Evolutionary conservation across 2,329 filamentous ascomycete species (phyloP), one percentile per base, ranked within the genome.

Genomic region (Huntiella bhutanensis): DNA sequence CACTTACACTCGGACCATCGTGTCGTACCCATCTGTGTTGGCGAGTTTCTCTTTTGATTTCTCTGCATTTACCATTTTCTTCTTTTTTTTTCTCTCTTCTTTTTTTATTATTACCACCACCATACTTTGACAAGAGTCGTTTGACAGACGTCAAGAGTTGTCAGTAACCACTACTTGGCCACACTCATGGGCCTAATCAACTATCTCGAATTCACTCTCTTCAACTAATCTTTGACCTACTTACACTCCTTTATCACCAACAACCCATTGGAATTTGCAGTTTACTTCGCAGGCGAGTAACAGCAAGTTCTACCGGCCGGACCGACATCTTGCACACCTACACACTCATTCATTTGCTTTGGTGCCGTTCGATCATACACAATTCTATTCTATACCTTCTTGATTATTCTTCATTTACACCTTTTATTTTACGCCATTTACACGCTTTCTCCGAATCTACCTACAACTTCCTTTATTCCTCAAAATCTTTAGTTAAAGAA

Each of bases 401-500:
- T 46, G 42, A 48, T 54, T 42, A 10, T 44, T 13, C 13, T 39
- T 41, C 35, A 28, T 34, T 28, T 37, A 43, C 34, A 16, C 19
- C 12, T n/a, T 40, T 11, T 32, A 41, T 12, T 35, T 28, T 46
- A 34, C 17, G 34, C 35, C 22, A 40, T 36, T 38, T 12, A 33
- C 13, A 52, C 49, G 54, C 50, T 36, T 40, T 47, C 40, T 35
- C 16, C 40, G 12, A 22, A 22, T 33, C 33, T 37, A 13, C 13
- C 33, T 37, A 13, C 13, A 41, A 13, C 19, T 11, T 16, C 39
- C 34, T 15, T 22, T 10, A 13, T 5, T 4, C 35, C 42, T 45
- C 59, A 71, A 57, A 43, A 11, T 13, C 28, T 15, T 11, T 17
- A 13, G 5, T 7, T 11, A 12, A 28, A 33, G 12, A 28, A 36